Base-by-base conservation (phyloP, 169 alveolate genomes). In the Plasmodium sp. region DNA sequence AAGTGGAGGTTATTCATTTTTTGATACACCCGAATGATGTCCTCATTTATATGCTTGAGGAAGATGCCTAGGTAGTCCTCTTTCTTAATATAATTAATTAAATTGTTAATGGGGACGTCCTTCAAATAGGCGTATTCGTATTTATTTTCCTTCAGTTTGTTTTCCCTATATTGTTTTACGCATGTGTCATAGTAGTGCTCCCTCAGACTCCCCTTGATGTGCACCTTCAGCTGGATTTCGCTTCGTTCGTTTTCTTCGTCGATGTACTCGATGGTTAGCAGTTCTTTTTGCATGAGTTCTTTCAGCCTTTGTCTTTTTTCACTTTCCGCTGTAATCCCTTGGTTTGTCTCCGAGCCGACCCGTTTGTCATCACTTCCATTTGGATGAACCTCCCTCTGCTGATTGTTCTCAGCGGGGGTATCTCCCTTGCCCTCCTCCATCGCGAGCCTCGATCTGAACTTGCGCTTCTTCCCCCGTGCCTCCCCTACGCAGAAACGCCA, bases 241-340 rank as follows among this genome's bases (percentile, higher is more conserved):
- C 94, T 90, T 22, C 56, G 81, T 34, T 90, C 94, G 34, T 90
- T 90, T 4, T 90, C 82, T 62, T 90, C 94, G 31, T 90, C 94
- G 12, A 79, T 51, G n/a, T 79, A 80, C n/a, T 90, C 90, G 34
- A 90, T 80, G 27, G 39, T 18, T 36, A 90, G 74, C 14, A 58
- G 74, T 14, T 54, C 58, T 54, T 90, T 90, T 48, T 43, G 16
- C n/a, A 90, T 27, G 82, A 80, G 62, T 6, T 90, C 82, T 4
- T 18, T 74, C 2, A 85, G 58, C 22, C 51, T 33, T 7, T 27
- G 33, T 71, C 56, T n/a, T 84, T 84, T 71, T 84, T 51, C 43
- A 2, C 58, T 84, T 34, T 84, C 93, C 31, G 34, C 33, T 5
- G 16, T 33, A 22, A 22, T 22, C 27, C 75, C 62, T 22, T 74